Conservation (phyloP, 164 flowering plant genomes). For the Stephania yunnanensis region DNA sequence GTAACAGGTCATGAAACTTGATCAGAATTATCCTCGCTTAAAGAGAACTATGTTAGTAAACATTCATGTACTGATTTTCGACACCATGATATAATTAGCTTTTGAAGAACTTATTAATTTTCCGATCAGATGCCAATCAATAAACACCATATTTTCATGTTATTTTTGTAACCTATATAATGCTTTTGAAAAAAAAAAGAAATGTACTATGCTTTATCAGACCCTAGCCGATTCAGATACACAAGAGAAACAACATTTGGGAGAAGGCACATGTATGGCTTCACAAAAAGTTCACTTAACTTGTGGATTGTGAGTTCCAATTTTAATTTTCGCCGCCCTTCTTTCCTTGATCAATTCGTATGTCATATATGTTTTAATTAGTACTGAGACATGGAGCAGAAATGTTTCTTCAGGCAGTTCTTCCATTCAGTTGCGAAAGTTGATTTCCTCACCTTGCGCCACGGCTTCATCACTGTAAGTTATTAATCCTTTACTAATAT, state of each 20-base stretch:
- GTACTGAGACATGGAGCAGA: slow-evolving; percentile 27
- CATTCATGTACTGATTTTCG: too few relatives aligned
- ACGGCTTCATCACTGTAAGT: slow-evolving; percentile 59
- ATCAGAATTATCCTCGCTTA: not conserved
- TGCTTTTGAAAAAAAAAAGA: too few relatives aligned
- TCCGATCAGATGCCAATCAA: not conserved
- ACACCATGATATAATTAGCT: not conserved
- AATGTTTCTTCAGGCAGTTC: slow-evolving; percentile 70
- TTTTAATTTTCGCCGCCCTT: not conserved
- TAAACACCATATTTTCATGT: not conserved
- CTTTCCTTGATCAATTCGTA: not conserved
- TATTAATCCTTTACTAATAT: not conserved
- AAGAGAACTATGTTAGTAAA: too few relatives aligned
- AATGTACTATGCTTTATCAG: slow-evolving; percentile 18
- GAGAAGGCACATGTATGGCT: slow-evolving; percentile 37
- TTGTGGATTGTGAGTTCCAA: slow-evolving; percentile 51
- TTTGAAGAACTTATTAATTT: not conserved
- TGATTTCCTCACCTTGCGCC: slow-evolving; percentile 71
- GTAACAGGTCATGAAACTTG: not conserved
- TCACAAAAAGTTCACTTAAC: slow-evolving; percentile 18
- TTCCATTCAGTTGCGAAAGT: slow-evolving; percentile 58
- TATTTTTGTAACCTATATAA: too few relatives aligned
- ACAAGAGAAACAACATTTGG: slow-evolving; percentile 56
- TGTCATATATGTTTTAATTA: not conserved
- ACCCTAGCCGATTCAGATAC: slow-evolving; percentile 55